phyloP scores from a whole-genome alignment of 2,329 filamentous ascomycete genomes.

The Talaromyces rugulosus region DNA sequence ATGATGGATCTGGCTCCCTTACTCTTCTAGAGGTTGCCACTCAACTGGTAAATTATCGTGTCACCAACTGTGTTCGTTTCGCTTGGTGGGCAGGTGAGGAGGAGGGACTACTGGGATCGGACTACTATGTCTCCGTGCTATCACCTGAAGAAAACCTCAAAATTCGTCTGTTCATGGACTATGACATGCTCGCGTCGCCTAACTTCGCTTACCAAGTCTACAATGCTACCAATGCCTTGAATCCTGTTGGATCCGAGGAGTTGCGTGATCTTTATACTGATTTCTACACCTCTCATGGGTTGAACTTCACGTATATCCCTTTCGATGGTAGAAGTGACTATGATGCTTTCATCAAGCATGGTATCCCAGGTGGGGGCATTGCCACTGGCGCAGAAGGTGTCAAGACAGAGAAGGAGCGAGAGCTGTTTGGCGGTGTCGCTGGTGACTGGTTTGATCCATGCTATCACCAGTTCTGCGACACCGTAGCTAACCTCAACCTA shows the following conservation, averaged over 20 bases:
- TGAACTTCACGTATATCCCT: constrained; percentile 65
- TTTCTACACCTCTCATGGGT: constrained; percentile 60
- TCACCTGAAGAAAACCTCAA: constrained; percentile 50
- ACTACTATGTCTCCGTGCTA: constrained; percentile 52
- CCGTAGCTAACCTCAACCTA: constrained; percentile 50
- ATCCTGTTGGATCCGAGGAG: constrained; percentile 62
- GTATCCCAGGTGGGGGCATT: constrained; percentile 70
- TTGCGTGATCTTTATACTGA: constrained; percentile 64
- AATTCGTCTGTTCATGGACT: constrained; percentile 65
- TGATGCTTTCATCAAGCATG: constrained; percentile 67
- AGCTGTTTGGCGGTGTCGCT: constrained; percentile 66
- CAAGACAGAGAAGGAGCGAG: constrained; percentile 65
- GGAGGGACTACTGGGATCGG: constrained; percentile 58
- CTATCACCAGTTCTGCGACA: constrained; percentile 54
- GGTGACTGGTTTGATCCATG: constrained; percentile 55
- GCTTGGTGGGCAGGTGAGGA: constrained; percentile 63
- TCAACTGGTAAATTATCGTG: constrained; percentile 64
- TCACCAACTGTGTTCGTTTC: constrained; percentile 67
- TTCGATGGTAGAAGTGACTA: constrained; percentile 81
- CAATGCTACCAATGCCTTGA: constrained; percentile 53
- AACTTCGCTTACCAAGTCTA: constrained; percentile 56
- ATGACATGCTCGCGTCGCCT: constrained; percentile 66
- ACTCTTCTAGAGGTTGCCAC: constrained; percentile 57
- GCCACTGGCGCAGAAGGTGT: constrained; percentile 73
- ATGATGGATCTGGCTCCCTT: constrained; percentile 67